Base-by-base conservation (phyloP, 768 basidiomycete species). In the Cystobasidium tubakii region DNA sequence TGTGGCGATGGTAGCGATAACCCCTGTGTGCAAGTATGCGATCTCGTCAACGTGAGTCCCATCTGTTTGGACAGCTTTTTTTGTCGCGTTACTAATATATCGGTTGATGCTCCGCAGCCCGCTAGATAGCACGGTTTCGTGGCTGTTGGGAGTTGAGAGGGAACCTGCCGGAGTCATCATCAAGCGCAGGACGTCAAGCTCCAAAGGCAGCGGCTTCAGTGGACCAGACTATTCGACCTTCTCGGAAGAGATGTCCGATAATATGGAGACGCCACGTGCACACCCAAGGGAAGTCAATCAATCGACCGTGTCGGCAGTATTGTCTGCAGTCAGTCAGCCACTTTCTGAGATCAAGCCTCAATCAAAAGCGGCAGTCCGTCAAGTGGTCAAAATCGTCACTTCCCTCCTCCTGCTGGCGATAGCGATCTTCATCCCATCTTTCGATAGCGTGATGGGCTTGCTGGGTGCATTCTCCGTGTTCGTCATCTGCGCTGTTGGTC, bases 381-480 rank as follows among this genome's bases (percentile, higher is more conserved):
- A 36, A 21, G 34, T 44, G 25, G n/a, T 76, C 65, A 73, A 74
- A 46, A 53, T 75, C 36, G 55, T 64, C n/a, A 19, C 29, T 13
- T 67, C 75, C 0, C 19, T 70, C 36, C 7, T 67, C 29, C 44
- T 71, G 25, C 54, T 78, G 44, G 50, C 23, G 4, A 34, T 62
- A 42, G 77, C 77, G 1, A 74, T 78, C 72, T 31, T 74, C 50
- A 70, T 77, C 43, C 77, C 77, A 3, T 74, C 75, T 15, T 78
- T 76, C 31, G 77, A 72, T 62, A 43, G 73, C 46, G 75, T 77
- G 7, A 64, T 76, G 46, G 74, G 63, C 23, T 46, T 74, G 10
- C 64, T 97, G 66, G 94, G 94, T 1, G 88, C 90, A n/a, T 91
- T 92, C 80, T 88, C 88, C 42, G 89, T 91, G 0, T 87, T 87